These are phyloP conservation scores for Hemileccinum impolitum DNA, from an alignment of 768 basidiomycete species.

Conservation along the genomic window DNA sequence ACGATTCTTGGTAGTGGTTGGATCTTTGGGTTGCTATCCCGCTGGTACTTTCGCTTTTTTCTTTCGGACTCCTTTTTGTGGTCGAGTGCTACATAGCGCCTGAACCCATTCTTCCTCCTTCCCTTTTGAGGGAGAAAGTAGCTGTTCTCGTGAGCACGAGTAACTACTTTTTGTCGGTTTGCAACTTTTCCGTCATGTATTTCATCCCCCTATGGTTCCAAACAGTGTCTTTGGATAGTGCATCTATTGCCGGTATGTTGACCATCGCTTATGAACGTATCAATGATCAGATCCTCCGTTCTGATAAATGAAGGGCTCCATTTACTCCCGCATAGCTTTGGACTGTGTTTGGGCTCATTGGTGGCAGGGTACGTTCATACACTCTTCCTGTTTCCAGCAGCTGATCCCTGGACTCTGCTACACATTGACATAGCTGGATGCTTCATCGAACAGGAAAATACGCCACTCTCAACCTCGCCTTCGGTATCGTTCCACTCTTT, in stretches of 20 bases:
- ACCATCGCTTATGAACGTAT: no score
- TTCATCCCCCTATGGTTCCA: constrained; percentile 17
- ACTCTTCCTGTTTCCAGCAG: no score
- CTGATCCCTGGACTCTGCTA: neutral
- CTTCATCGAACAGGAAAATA: constrained; percentile 13
- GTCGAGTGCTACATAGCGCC: constrained; percentile 4
- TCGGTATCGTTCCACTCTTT: constrained; percentile 9
- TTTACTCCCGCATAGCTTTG: constrained; percentile 12
- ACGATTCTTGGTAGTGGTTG: constrained; percentile 5
- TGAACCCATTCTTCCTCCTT: constrained; percentile 12
- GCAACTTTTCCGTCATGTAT: constrained; percentile 16
- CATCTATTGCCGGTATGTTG: constrained; percentile 8
- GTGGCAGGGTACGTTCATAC: constrained; percentile 1
- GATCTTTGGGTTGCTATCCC: constrained; percentile 7
- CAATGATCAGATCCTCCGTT: no score
- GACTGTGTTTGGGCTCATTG: constrained; percentile 11
- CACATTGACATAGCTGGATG: constrained; percentile 6
- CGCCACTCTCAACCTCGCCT: constrained; percentile 5
- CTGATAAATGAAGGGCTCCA: constrained; percentile 7
- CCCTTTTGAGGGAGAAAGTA: constrained; percentile 6
- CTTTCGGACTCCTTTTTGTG: constrained; percentile 4
- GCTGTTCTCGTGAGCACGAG: constrained; percentile 6
- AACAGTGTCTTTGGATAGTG: constrained; percentile 10
- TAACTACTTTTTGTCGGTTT: constrained; percentile 4
- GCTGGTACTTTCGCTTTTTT: constrained; percentile 5